Conservation (phyloP, 1,284 basidiomycete genomes). For the Cutaneotrichosporon sp. region DNA sequence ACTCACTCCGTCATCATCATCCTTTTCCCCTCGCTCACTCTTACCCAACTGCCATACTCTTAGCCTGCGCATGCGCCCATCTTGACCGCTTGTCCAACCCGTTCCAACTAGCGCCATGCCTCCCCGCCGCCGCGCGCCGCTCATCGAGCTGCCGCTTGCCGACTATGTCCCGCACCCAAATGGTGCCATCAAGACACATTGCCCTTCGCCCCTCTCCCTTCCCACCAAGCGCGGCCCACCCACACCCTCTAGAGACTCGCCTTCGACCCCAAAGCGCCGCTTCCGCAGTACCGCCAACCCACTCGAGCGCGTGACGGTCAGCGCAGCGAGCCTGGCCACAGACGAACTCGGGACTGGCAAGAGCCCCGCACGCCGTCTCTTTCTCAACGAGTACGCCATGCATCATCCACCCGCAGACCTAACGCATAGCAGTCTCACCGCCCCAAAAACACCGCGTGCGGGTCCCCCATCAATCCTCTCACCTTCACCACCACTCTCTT, state of each 20-base stretch:
- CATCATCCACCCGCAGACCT: background rate
- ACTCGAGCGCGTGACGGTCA: background rate
- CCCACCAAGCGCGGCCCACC: slow-evolving; percentile 23
- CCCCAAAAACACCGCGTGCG: background rate
- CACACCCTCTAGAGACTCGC: background rate
- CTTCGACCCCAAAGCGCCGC: slow-evolving; percentile 15
- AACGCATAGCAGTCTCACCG: background rate
- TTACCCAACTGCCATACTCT: background rate
- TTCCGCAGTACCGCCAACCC: background rate
- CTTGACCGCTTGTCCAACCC: background rate
- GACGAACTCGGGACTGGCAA: slow-evolving; percentile 25
- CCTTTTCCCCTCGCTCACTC: background rate
- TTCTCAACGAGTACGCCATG: slow-evolving; percentile 10
- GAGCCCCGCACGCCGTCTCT: slow-evolving; percentile 22
- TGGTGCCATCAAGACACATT: slow-evolving; percentile 1
- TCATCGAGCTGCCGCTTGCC: slow-evolving; percentile 23
- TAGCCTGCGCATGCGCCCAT: background rate
- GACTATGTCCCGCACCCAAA: slow-evolving; percentile 19
- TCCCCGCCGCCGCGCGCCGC: slow-evolving; percentile 12
- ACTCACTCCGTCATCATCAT: background rate
- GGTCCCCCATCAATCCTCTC: background rate
- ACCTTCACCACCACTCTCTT: slow-evolving; percentile 1
- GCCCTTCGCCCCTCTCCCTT: slow-evolving; percentile 22
- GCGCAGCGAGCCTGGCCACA: slow-evolving; percentile 1
- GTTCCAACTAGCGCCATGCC: background rate